A percentile compares a stretch with the other conserved stretches of the same genome.
Evolutionary conservation across 768 basidiomycete genomes (phyloP).

Genomic region (Leccinum aurantiacum): DNA sequence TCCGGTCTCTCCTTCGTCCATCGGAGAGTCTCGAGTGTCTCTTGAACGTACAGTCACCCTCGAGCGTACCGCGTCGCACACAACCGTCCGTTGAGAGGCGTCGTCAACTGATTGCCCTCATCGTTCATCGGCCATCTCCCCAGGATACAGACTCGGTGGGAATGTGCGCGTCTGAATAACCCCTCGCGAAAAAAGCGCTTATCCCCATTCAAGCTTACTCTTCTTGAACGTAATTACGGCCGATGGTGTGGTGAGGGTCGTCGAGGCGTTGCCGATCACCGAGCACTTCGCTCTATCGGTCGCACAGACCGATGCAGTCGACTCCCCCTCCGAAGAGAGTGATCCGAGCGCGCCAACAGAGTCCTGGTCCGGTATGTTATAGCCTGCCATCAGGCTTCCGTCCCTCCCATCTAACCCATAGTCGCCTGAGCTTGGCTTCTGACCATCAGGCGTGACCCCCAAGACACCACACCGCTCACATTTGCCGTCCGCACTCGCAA

Average conservation of each 20-base stretch:
- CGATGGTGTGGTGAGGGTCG: background rate
- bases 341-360: slow-evolving; percentile 34
- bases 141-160: slow-evolving; percentile 48
- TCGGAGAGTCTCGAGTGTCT: slow-evolving; percentile 48
- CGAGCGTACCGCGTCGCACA: background rate
- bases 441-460: slow-evolving; percentile 45
- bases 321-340: slow-evolving; percentile 30
- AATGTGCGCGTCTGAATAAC: slow-evolving; percentile 39
- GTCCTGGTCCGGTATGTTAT: slow-evolving; percentile 38
- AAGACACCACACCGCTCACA: slow-evolving; percentile 41
- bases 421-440: slow-evolving; percentile 48
- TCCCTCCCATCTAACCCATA: background rate
- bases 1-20: slow-evolving; percentile 32
- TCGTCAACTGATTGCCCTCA: slow-evolving; percentile 40
- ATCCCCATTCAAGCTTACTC: slow-evolving; percentile 18
- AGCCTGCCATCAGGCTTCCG: background rate
- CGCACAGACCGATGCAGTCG: slow-evolving; percentile 50
- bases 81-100: background rate
- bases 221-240: slow-evolving; percentile 10
- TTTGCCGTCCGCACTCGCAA: slow-evolving; percentile 46
- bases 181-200: slow-evolving; percentile 1
- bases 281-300: slow-evolving; percentile 54
- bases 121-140: slow-evolving; percentile 46
- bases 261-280: slow-evolving; percentile 48
- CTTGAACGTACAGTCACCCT: slow-evolving; percentile 38